These are phyloP conservation scores for Astrephomene gubernaculifera DNA, from an alignment of 139 green algal species.

Conservation along the genomic window DNA sequence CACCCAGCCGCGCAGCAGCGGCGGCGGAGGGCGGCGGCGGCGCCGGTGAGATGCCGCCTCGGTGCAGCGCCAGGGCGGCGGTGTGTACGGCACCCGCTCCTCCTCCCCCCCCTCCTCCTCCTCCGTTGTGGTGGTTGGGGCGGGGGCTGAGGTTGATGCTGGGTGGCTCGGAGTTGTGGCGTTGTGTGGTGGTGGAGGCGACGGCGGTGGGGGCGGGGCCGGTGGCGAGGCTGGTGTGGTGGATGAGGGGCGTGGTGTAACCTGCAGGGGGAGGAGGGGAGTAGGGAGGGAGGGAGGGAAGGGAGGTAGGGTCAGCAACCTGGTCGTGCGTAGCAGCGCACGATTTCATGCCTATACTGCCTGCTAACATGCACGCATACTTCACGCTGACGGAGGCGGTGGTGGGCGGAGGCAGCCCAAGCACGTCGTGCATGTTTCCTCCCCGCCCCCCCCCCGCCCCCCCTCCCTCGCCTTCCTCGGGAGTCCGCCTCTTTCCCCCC, in stretches of 20 bases:
- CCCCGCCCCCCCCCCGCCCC: too few relatives aligned
- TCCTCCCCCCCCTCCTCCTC: background rate
- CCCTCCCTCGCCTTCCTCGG: background rate
- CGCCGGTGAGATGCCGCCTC: background rate
- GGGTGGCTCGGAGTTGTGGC: too few relatives aligned
- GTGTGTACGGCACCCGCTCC: too few relatives aligned
- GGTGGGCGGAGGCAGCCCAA: too few relatives aligned
- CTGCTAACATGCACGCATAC: background rate
- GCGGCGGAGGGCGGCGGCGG: background rate
- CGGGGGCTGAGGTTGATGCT: slow-evolving; percentile 3
- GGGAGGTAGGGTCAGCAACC: too few relatives aligned
- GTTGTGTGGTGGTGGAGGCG: background rate
- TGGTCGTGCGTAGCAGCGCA: background rate
- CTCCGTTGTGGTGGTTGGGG: background rate
- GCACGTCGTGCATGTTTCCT: background rate
- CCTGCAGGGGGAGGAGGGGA: background rate
- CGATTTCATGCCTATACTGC: background rate
- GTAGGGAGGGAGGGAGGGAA: too few relatives aligned
- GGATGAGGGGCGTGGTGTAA: background rate
- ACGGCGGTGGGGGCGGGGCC: background rate
- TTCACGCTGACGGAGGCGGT: background rate
- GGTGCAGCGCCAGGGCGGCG: too few relatives aligned
- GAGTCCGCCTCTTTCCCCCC: background rate
- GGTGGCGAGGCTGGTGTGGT: background rate
- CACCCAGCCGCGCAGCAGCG: too few relatives aligned